Percentiles rank a stretch among this genome's conserved stretches.
phyloP scores from a whole-genome alignment of 441 rosid species.

The Eruca vesicaria region DNA sequence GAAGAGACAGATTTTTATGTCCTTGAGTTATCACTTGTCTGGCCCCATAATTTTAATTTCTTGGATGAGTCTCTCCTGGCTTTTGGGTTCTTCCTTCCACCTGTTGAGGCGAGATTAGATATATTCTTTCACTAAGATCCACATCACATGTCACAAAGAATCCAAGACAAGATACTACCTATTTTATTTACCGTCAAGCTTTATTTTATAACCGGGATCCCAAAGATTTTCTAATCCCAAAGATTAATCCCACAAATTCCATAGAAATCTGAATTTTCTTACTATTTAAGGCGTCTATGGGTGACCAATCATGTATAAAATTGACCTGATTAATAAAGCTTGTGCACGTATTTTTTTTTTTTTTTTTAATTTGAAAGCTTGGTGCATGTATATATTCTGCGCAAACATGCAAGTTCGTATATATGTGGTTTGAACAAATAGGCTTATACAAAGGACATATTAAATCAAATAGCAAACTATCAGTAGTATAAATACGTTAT shows the following conservation, averaged over 20 bases:
- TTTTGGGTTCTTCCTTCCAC: constrained; percentile 13
- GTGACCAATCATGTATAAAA: background rate
- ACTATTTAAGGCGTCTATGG: too few relatives aligned
- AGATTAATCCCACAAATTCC: too few relatives aligned
- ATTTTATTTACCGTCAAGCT: constrained; percentile 2
- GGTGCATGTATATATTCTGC: background rate
- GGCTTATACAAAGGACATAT: background rate
- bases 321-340: background rate
- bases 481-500: constrained; percentile 3
- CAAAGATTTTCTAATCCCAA: too few relatives aligned
- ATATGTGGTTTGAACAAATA: background rate
- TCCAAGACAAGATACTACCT: background rate
- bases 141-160: background rate
- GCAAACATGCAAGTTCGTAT: background rate
- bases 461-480: background rate
- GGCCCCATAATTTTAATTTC: constrained; percentile 1
- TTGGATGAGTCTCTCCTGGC: constrained; percentile 1
- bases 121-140: constrained; percentile 12
- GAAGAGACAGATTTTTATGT: constrained; percentile 1
- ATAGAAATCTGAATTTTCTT: too few relatives aligned
- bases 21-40: background rate
- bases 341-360: background rate
- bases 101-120: background rate
- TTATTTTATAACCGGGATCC: too few relatives aligned
- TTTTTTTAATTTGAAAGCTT: background rate